Evolutionary conservation across 495 filamentous ascomycete genomes (phyloP).

Genomic region (Xylaria acuta): DNA sequence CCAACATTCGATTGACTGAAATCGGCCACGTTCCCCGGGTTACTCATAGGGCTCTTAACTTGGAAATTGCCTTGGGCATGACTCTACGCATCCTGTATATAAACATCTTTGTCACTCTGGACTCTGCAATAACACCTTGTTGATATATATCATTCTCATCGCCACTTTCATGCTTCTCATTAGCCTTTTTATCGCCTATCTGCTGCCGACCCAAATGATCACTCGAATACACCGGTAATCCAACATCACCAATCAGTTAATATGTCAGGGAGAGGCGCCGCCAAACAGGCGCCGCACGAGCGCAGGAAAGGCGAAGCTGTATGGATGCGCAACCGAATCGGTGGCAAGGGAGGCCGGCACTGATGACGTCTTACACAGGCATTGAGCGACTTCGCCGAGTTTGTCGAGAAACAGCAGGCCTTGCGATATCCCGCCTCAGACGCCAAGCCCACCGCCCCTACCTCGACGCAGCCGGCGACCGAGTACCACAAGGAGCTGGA

Average conservation of each 20-base stretch:
- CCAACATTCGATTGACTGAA: constrained; percentile 1
- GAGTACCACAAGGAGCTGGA: constrained; percentile 85
- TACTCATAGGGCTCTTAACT: constrained; percentile 1
- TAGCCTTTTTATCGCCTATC: background rate
- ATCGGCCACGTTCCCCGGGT: constrained; percentile 13
- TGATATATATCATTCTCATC: background rate
- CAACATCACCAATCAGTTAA: constrained; percentile 27
- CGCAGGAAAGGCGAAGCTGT: constrained; percentile 86
- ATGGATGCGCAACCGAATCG: constrained; percentile 37
- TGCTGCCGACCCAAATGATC: constrained; percentile 32
- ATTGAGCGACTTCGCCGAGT: constrained; percentile 96
- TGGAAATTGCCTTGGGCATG: background rate
- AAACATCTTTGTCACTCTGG: background rate
- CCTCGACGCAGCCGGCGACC: constrained; percentile 37
- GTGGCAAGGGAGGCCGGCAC: background rate
- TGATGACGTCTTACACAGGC: constrained; percentile 59
- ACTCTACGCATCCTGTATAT: constrained; percentile 19
- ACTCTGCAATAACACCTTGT: background rate
- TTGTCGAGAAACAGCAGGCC: constrained; percentile 91
- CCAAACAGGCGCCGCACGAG: constrained; percentile 74
- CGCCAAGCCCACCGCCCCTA: constrained; percentile 43
- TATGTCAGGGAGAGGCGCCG: constrained; percentile 60
- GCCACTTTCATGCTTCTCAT: background rate
- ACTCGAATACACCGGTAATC: constrained; percentile 35
- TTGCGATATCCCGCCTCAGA: constrained; percentile 56